Base-by-base conservation (phyloP, 495 filamentous ascomycete species). In the Penicillium odoratum region DNA sequence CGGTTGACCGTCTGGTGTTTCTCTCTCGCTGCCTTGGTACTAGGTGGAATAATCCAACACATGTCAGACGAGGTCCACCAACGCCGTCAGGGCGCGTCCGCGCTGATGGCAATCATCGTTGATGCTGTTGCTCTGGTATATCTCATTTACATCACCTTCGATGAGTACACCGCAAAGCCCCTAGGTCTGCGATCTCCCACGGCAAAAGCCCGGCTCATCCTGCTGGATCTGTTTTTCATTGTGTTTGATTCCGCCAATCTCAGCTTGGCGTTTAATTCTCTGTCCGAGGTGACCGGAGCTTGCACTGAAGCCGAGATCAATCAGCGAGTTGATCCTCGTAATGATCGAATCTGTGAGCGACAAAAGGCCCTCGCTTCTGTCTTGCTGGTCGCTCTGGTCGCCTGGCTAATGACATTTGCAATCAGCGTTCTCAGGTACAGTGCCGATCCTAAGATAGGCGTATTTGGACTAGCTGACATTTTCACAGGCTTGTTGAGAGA, bases 101-200 rank as follows among this genome's bases (percentile, higher is more conserved):
- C 91, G 10, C 83, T 88, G 48, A 92, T 98, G 77, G 94, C 94
- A 43, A 88, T 98, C 61, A 85, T 92, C 44, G 89, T 98, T 31
- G 93, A 97, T 72, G 85, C 85, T 11, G 79, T 97, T 4, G 95
- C 95, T 7, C 78, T 98, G 55, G 84, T 93, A 42, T 98, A 97
- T 70, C 83, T 94, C 34, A 66, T 90, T 50, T 98, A 96, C 70
- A 93, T 98, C 70, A 96, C 92, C 3, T 97, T 87, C 72, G 94
- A 98, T 69, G 94, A 98, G 72, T 98, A 96, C 72, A 93, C 90
- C 4, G 87, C 91, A 16, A 95, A 97, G 66, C 94, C 94, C 4
- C 76, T 98, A 33, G 94, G 94, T 5, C 76, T 98, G 55, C 88
- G 94, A 29, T 85, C 85, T 6, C 84, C 91, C 3, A 86, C 84